A percentile compares a stretch with the other conserved stretches of the same genome.
Evolutionary conservation across 2,329 filamentous ascomycete species (phyloP).

Genomic region (Leptographium radiaticola): DNA sequence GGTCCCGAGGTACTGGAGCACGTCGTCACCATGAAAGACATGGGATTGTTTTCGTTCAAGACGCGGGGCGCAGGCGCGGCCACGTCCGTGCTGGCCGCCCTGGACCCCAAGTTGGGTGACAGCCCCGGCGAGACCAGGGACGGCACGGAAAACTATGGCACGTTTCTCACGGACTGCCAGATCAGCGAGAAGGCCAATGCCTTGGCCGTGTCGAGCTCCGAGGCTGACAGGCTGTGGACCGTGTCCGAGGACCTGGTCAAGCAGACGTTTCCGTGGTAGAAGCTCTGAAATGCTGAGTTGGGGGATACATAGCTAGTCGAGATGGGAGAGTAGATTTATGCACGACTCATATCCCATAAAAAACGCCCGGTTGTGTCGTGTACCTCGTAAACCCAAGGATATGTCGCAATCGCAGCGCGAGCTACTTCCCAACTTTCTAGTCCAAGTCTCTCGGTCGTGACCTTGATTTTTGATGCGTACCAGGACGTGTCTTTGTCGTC

Average conservation of each 20-base stretch:
- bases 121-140: slow-evolving; percentile 13
- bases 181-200: slow-evolving; percentile 15
- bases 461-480: not conserved
- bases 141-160: slow-evolving; percentile 5
- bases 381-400: not conserved
- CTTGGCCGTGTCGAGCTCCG: slow-evolving; percentile 4
- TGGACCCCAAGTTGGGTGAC: slow-evolving; percentile 23
- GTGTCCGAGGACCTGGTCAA: slow-evolving; percentile 26
- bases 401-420: not conserved
- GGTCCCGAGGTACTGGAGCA: not conserved
- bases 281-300: too few relatives aligned
- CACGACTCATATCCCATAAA: not conserved
- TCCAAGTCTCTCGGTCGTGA: not conserved
- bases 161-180: slow-evolving; percentile 26
- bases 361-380: not conserved
- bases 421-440: not conserved
- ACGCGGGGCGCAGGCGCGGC: slow-evolving; percentile 23
- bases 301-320: too few relatives aligned
- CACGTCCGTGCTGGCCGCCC: slow-evolving; percentile 25
- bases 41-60: slow-evolving; percentile 6
- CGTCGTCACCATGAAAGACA: not conserved
- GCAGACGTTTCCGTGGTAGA: slow-evolving; percentile 18
- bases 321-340: not conserved
- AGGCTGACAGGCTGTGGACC: slow-evolving; percentile 27
- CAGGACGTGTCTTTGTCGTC: not conserved